Base-by-base conservation (phyloP, 352 stramenopile genomes). In the Pythium insidiosum region DNA sequence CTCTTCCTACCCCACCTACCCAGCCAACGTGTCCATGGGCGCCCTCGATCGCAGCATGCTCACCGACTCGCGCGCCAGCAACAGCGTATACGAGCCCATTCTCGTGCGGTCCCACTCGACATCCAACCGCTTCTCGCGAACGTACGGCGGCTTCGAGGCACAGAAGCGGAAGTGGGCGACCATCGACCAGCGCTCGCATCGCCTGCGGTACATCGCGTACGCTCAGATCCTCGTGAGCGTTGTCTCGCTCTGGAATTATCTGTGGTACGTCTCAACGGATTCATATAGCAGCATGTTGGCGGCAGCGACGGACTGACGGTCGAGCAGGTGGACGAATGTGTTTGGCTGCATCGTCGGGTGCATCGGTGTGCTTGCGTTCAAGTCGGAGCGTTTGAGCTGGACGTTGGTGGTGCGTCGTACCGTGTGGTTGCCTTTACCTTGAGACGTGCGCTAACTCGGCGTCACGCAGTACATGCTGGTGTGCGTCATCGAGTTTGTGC, bases 331-430 rank as follows among this genome's bases (percentile, higher is more conserved):
- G 38, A 76, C 73, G 13, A 88, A 92, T 43, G 64, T 77, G 35
- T 87, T 92, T 53, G 73, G 75, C 50, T 69, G 66, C 36, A 63
- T 87, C 25, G 73, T 85, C 23, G 79, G 79, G 0, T 44, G 73
- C 43, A 63, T 85, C 16, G 79, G 79, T 2, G 51, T 89, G 20
- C 39, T 86, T 31, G 76, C 79, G n/a, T 77, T 77, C 43, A 72
- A 66, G 20, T 84, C 74, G 0, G 79, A 92, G 38, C 73, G 79
- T 47, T 76, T 83, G 56, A 87, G 78, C 50, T 87, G 77, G 74
- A 82, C 75, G 18, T 43, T 88, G 29, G 71, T 92, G 61, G 75
- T 84, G 41, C 49, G 74, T 63, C 9, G 9, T 15, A 33, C 28
- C 9, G 15, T 29, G 15, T 28, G 46, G 53, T n/a, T 18, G 34